Evolutionary conservation across 2,329 filamentous ascomycete species (phyloP), one percentile per base, ranked within the genome.

Genomic region (Phoma sp.): DNA sequence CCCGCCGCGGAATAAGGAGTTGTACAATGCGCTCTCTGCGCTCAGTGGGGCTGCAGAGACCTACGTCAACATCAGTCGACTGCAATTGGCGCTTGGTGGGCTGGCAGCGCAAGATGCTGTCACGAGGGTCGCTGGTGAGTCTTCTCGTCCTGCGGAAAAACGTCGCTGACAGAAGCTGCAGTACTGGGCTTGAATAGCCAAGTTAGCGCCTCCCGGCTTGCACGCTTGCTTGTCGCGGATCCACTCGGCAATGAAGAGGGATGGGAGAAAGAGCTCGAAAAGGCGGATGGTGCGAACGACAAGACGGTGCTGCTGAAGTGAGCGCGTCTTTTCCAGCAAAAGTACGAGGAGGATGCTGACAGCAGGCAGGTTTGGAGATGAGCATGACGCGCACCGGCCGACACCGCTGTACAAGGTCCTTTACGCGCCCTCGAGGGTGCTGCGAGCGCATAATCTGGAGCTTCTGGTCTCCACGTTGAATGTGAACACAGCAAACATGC

Each of bases 11-110:
- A 79, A 82, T 58, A 74, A 76, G 50, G 82, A 88, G 60, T 82
- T 91, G 4, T 80, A 88, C 58, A 74, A 80, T 38, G 78, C 84
- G 2, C 78, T 93, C 0, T 71, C 80, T 1, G 80, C 83, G 22
- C 79, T 93, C 2, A 82, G 89, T 64, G 83, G 82, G 46, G 77
- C 83, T 43, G 85, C 86, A 2, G 80, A 84, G 23, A 82, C 80
- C 53, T 82, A 86, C 62, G 80, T 89, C 47, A 89, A 89, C 66
- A 80, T 88, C n/a, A 85, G 88, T 27, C 81, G 88, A 50, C 70
- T 93, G 40, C 87, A 90, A 72, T 82, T 93, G 62, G 89, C 89
- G 10, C 76, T 91, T 22, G 82, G 85, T 59, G 86, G 89, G 22
- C 68, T 88, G 58, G 83, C 85, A 65, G 79, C 77, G 23, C 76